Evolutionary conservation across 345 rosid species (phyloP).

Genomic region (Draba incana): DNA sequence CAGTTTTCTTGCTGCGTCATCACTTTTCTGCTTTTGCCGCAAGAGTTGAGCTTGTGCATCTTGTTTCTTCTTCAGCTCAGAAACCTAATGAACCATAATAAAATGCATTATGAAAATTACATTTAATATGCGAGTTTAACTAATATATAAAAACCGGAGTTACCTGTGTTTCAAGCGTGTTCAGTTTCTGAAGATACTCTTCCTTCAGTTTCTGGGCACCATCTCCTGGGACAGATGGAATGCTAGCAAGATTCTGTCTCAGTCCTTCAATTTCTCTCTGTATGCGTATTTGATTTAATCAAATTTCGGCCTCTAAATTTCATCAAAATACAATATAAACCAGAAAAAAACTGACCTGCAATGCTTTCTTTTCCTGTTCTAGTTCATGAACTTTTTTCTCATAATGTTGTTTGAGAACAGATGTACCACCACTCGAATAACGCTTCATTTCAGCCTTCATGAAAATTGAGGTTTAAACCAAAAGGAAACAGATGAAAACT

Average conservation of each 20-base stretch:
- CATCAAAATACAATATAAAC: not conserved
- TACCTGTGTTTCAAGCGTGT: slow-evolving; percentile 87
- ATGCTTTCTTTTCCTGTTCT: slow-evolving; percentile 77
- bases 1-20: slow-evolving; percentile 77
- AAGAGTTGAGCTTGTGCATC: slow-evolving; percentile 94
- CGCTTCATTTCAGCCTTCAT: slow-evolving; percentile 96
- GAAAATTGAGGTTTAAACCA: not conserved
- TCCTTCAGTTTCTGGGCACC: slow-evolving; percentile 85
- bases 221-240: slow-evolving; percentile 76
- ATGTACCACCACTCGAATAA: slow-evolving; percentile 66
- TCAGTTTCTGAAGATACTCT: slow-evolving; percentile 86
- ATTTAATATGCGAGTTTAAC: slow-evolving; percentile 7
- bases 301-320: slow-evolving; percentile 2
- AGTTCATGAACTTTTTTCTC: slow-evolving; percentile 89
- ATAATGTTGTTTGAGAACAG: slow-evolving; percentile 88
- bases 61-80: slow-evolving; percentile 90
- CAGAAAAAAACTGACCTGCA: slow-evolving; percentile 64
- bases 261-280: slow-evolving; percentile 93
- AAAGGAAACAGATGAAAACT: slow-evolving; percentile 18
- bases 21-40: slow-evolving; percentile 97
- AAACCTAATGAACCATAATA: slow-evolving; percentile 54
- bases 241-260: slow-evolving; percentile 68
- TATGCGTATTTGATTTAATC: slow-evolving; percentile 29
- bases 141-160: slow-evolving; percentile 29
- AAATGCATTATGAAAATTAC: slow-evolving; percentile 3